Evolutionary conservation across 2,329 filamentous ascomycete species (phyloP).

Genomic region (Dactylonectria estremocensis): DNA sequence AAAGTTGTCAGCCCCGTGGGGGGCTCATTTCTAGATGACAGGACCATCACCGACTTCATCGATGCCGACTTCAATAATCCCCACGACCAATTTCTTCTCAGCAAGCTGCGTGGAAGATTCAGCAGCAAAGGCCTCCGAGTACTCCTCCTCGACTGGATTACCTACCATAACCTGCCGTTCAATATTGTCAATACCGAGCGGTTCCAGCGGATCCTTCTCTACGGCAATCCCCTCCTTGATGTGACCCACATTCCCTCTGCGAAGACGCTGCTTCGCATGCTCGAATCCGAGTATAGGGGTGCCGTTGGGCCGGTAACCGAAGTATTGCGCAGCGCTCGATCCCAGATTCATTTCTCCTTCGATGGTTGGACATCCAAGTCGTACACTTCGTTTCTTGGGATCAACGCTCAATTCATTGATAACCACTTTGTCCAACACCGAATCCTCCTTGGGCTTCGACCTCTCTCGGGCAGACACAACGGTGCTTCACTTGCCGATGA

Average conservation of each 20-base stretch:
- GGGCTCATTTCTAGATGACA: not conserved
- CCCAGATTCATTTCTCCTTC: not conserved
- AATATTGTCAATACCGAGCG: not conserved
- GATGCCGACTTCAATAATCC: not conserved
- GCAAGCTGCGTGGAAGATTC: not conserved
- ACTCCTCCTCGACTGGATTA: not conserved
- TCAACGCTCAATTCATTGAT: conserved; percentile 1
- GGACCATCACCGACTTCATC: not conserved
- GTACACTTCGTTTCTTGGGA: not conserved
- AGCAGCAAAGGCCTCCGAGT: not conserved
- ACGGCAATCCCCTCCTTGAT: not conserved
- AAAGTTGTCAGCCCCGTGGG: not conserved
- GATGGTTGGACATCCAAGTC: not conserved
- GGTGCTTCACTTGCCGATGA: not conserved
- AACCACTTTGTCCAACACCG: not conserved
- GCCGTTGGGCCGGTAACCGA: not conserved
- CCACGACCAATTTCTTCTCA: not conserved
- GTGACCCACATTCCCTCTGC: not conserved
- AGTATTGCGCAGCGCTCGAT: not conserved
- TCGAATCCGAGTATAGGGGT: not conserved
- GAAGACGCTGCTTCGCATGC: not conserved
- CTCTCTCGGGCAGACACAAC: not conserved
- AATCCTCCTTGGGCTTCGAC: not conserved
- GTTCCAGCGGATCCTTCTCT: not conserved
- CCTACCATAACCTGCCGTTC: not conserved